Conservation (phyloP, 2,329 filamentous ascomycete species). For the Phialocephala sp. region DNA sequence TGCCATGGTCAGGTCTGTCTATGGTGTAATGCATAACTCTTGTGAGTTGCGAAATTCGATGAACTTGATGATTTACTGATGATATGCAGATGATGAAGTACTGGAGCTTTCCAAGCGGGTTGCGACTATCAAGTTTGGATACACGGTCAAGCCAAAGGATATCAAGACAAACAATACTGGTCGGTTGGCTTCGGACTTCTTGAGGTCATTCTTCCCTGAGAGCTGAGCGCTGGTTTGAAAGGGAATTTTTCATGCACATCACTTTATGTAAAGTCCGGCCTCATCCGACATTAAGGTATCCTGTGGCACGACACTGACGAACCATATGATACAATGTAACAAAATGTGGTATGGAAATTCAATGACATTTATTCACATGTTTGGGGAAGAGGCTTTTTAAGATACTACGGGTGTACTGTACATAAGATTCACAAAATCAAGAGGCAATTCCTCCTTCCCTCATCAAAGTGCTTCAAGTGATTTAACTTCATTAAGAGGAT, state of each 20-base stretch:
- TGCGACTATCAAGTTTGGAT: conserved; percentile 19
- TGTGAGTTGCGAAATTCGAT: conserved; percentile 26
- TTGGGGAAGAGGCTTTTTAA: not conserved
- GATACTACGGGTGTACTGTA: not conserved
- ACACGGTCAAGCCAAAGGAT: conserved; percentile 21
- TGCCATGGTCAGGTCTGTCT: conserved; percentile 31
- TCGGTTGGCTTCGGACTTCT: conserved; percentile 33
- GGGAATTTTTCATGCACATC: not conserved
- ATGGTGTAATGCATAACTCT: conserved; percentile 23
- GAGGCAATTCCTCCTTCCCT: not conserved
- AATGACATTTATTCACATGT: too few relatives aligned
- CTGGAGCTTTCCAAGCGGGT: conserved; percentile 25
- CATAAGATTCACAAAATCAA: not conserved
- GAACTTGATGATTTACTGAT: conserved; percentile 3
- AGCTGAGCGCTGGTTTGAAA: conserved; percentile 5
- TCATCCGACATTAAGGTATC: too few relatives aligned
- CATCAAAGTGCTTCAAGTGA: not conserved
- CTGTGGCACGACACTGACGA: too few relatives aligned
- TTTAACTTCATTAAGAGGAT: not conserved
- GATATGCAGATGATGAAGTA: conserved; percentile 26
- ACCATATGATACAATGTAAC: not conserved
- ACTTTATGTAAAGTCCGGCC: too few relatives aligned
- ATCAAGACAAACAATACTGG: conserved; percentile 33
- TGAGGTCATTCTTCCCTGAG: conserved; percentile 33
- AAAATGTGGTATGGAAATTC: not conserved